phyloP scores from a whole-genome alignment of 2,329 filamentous ascomycete genomes.

The Daldinia sp. region DNA sequence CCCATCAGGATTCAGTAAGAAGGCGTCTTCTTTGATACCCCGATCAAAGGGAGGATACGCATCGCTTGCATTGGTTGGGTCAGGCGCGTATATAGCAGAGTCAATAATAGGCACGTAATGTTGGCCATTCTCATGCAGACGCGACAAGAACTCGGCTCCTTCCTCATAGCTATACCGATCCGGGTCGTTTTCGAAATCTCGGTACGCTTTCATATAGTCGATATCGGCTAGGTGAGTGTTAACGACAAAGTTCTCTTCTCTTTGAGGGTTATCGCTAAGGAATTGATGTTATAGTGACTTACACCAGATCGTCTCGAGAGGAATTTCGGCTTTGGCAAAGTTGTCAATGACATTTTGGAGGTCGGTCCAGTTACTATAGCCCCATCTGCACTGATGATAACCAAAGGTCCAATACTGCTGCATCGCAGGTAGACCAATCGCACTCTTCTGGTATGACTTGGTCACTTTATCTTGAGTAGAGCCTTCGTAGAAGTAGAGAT shows the following conservation, averaged over 20 bases:
- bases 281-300: constrained; percentile 34
- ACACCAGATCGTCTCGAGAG: constrained; percentile 79
- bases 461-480: constrained; percentile 76
- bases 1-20: constrained; percentile 70
- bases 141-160: constrained; percentile 69
- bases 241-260: constrained; percentile 58
- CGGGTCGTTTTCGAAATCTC: constrained; percentile 73
- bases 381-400: constrained; percentile 87
- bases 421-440: constrained; percentile 79
- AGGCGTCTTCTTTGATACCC: constrained; percentile 67
- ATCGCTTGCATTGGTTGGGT: constrained; percentile 76
- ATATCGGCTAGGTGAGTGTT: constrained; percentile 66
- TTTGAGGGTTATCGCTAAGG: constrained; percentile 27
- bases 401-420: constrained; percentile 86
- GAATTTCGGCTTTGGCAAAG: constrained; percentile 73
- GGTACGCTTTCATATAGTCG: constrained; percentile 74
- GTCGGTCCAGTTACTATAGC: constrained; percentile 79
- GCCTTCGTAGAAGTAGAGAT: constrained; percentile 83
- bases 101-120: constrained; percentile 83
- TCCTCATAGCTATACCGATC: constrained; percentile 67
- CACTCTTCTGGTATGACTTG: constrained; percentile 75
- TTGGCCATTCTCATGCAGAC: constrained; percentile 73
- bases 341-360: constrained; percentile 75
- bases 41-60: constrained; percentile 71
- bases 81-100: constrained; percentile 76